A percentile compares a stretch with the other conserved stretches of the same genome.
Evolutionary conservation across 2,329 filamentous ascomycete genomes (phyloP).

Genomic region (Stagonosporopsis chrysanthemi): DNA sequence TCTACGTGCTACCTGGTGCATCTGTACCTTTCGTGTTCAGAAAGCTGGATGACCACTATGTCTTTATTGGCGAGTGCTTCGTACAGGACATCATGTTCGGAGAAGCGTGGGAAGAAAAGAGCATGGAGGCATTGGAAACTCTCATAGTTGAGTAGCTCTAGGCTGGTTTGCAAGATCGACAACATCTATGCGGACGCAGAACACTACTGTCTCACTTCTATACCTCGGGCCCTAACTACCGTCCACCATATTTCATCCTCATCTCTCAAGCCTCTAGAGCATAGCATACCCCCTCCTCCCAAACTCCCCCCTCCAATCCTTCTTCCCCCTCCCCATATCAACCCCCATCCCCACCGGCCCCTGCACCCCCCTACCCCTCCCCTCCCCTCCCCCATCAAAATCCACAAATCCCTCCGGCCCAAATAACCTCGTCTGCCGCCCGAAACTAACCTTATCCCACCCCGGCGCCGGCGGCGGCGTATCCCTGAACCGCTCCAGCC

Average conservation of each 20-base stretch:
- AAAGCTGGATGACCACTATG: background rate
- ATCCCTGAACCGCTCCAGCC: background rate
- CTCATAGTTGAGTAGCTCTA: background rate
- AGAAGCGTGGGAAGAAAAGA: background rate
- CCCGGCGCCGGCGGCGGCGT: constrained; percentile 9
- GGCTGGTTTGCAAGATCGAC: too few relatives aligned
- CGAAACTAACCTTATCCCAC: constrained; percentile 5
- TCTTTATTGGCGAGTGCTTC: background rate
- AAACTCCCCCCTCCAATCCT: constrained; percentile 5
- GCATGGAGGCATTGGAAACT: background rate
- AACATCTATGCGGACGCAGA: too few relatives aligned
- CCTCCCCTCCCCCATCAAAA: background rate
- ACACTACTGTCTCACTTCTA: too few relatives aligned
- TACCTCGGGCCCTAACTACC: too few relatives aligned
- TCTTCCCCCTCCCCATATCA: background rate
- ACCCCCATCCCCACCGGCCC: background rate
- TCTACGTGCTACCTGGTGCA: background rate
- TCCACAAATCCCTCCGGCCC: constrained; percentile 5
- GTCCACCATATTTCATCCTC: too few relatives aligned
- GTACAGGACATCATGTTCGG: background rate
- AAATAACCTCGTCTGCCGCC: constrained; percentile 8
- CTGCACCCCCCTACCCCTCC: background rate
- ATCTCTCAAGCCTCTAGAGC: background rate
- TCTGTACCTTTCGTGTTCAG: background rate
- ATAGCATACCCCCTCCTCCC: constrained; percentile 4